Conservation (phyloP, 805 yeast species). For the Pichia ethanolica region DNA sequence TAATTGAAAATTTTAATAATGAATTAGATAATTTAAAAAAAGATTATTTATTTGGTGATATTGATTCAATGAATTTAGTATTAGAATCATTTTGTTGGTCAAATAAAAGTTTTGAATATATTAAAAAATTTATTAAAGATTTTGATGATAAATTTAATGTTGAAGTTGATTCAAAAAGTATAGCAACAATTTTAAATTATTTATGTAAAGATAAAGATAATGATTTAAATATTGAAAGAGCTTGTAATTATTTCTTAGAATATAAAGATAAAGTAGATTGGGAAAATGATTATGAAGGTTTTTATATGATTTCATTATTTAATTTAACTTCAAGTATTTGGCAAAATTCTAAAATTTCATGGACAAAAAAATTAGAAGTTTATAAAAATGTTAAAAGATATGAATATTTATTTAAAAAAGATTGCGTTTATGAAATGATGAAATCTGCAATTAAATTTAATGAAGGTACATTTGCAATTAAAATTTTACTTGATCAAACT, state of each 20-base stretch:
- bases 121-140: constrained; percentile 19
- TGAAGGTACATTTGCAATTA: constrained; percentile 10
- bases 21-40: constrained; percentile 9
- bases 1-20: constrained; percentile 20
- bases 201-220: constrained; percentile 3
- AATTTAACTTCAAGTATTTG: constrained; percentile 19
- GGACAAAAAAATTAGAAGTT: constrained; percentile 20
- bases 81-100: constrained; percentile 25
- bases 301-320: constrained; percentile 22
- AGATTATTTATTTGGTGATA: constrained; percentile 18
- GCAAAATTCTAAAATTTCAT: constrained; percentile 13
- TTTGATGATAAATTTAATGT: constrained; percentile 29
- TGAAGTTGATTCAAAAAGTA: constrained; percentile 30
- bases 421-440: constrained; percentile 33
- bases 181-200: constrained; percentile 29
- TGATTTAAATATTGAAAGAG: constrained; percentile 1
- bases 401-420: constrained; percentile 31
- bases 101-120: constrained; percentile 18
- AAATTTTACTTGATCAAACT: constrained; percentile 13
- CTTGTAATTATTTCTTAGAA: constrained; percentile 7
- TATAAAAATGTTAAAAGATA: constrained; percentile 38
- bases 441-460: constrained; percentile 10
- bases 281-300: constrained; percentile 30
- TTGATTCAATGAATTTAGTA: constrained; percentile 20
- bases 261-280: constrained; percentile 35